Percentiles rank a stretch among this genome's conserved stretches.
Evolutionary conservation across 352 stramenopile species (phyloP).

Genomic region (Globisporangium middletonii): DNA sequence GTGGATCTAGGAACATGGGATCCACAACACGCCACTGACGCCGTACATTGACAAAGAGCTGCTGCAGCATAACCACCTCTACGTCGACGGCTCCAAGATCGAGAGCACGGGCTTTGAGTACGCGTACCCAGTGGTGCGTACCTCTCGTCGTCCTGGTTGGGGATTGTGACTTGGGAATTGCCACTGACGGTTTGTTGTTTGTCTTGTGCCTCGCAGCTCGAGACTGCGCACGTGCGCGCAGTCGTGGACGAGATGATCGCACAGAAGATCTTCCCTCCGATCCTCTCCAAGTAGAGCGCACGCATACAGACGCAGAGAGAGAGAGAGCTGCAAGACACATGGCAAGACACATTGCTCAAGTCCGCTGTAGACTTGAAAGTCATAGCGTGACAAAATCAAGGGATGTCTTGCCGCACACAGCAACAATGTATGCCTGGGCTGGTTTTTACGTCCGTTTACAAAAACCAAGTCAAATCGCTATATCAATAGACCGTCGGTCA

Average conservation of each 20-base stretch:
- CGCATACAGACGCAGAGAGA: background rate
- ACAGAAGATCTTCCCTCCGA: slow-evolving; percentile 76
- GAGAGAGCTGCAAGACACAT: background rate
- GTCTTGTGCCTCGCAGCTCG: slow-evolving; percentile 25
- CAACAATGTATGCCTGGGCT: too few relatives aligned
- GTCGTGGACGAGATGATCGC: slow-evolving; percentile 70
- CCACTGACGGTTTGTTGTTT: background rate
- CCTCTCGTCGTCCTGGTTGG: background rate
- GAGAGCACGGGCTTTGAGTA: slow-evolving; percentile 75
- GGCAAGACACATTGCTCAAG: background rate
- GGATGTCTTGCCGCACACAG: too few relatives aligned
- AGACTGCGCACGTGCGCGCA: slow-evolving; percentile 45
- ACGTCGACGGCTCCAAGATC: slow-evolving; percentile 70
- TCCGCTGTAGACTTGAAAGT: too few relatives aligned
- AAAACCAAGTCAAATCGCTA: too few relatives aligned
- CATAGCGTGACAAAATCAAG: too few relatives aligned
- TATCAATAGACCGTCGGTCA: too few relatives aligned
- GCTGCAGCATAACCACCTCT: slow-evolving; percentile 81
- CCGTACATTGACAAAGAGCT: slow-evolving; percentile 88
- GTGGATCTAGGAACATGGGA: slow-evolving; percentile 46
- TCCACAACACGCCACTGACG: slow-evolving; percentile 80
- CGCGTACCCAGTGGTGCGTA: slow-evolving; percentile 52
- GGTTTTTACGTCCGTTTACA: too few relatives aligned
- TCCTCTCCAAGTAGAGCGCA: slow-evolving; percentile 32
- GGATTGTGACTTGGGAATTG: background rate